Percentiles rank a stretch among this genome's conserved stretches.
Evolutionary conservation across 2,329 filamentous ascomycete species (phyloP).

Genomic region (Xylariaceae sp.): DNA sequence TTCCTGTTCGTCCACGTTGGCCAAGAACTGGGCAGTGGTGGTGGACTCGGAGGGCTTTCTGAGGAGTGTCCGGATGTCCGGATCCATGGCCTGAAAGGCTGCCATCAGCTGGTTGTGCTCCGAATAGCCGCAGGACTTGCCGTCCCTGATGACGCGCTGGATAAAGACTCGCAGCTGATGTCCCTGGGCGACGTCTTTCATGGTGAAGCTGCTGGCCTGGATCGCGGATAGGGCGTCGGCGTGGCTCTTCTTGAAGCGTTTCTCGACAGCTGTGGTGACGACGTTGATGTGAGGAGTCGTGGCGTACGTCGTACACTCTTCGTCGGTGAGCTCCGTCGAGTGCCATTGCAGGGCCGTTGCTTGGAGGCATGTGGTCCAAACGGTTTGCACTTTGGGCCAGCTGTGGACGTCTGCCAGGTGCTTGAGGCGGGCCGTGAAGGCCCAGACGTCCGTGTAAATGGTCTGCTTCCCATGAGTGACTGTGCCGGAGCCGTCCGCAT

Average conservation of each 20-base stretch:
- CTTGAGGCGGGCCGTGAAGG: not conserved
- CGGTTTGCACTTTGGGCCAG: not conserved
- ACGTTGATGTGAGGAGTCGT: not conserved
- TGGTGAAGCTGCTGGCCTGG: not conserved
- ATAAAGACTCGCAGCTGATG: not conserved
- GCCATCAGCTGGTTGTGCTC: not conserved
- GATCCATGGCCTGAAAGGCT: not conserved
- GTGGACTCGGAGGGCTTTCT: not conserved
- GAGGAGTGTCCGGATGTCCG: not conserved
- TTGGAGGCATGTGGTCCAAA: not conserved
- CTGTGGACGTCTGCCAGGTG: not conserved
- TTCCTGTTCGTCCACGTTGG: not conserved
- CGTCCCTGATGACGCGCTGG: not conserved
- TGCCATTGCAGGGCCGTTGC: not conserved
- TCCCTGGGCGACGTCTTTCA: not conserved
- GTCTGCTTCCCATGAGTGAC: not conserved
- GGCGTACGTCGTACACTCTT: not conserved
- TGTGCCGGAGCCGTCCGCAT: not conserved
- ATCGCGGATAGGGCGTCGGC: not conserved
- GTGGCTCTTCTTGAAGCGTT: not conserved
- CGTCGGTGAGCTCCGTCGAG: not conserved
- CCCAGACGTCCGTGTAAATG: not conserved
- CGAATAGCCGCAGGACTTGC: not conserved
- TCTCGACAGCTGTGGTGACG: not conserved
- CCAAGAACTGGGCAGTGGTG: not conserved